These are phyloP conservation scores for Syzygium aromaticum DNA, from an alignment of 345 rosid genomes.

Conservation along the genomic window DNA sequence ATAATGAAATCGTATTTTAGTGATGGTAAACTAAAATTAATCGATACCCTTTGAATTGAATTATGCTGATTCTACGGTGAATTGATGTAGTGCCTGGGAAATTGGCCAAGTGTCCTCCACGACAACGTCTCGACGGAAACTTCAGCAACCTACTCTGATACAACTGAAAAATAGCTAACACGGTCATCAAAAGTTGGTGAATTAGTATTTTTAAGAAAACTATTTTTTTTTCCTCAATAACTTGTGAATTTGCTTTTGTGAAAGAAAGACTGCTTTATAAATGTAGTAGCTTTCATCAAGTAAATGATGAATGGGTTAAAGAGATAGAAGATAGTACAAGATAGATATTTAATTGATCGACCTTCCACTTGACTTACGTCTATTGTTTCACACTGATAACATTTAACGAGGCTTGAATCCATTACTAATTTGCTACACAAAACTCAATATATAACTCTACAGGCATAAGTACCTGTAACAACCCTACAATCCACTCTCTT, in stretches of 20 bases:
- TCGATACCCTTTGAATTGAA: neutral
- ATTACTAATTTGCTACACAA: neutral
- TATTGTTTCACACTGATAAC: neutral
- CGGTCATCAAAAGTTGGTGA: neutral
- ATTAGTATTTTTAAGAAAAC: neutral
- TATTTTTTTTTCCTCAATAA: neutral
- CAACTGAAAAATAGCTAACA: neutral
- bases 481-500: neutral
- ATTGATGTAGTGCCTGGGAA: rapidly evolving
- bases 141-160: neutral
- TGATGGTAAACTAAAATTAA: neutral
- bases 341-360: neutral
- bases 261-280: neutral
- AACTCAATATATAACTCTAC: neutral
- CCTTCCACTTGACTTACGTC: neutral
- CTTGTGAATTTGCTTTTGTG: neutral
- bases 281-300: neutral
- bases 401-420: neutral
- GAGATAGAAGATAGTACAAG: neutral
- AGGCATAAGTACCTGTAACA: neutral
- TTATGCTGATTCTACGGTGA: neutral
- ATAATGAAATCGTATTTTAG: neutral
- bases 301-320: neutral
- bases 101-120: neutral
- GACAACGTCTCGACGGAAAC: neutral